Evolutionary conservation across 1,139 yeast species (phyloP).

Genomic region (Geotrichum cucujoidarum): DNA sequence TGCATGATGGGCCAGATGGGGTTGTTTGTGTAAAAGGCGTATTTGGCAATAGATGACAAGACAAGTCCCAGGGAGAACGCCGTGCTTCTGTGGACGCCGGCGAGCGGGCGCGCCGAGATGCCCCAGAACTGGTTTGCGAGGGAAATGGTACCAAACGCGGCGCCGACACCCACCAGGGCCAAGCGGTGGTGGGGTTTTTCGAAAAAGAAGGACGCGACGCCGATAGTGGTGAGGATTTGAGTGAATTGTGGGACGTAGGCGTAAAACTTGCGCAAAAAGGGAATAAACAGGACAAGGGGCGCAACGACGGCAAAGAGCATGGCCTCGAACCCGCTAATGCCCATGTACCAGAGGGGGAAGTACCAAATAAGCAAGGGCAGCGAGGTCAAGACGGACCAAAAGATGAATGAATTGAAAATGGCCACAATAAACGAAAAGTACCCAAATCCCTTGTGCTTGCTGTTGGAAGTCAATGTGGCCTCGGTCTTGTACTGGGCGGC

Average conservation of each 20-base stretch:
- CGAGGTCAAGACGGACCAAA: conserved; percentile 81
- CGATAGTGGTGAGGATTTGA: conserved; percentile 55
- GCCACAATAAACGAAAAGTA: conserved; percentile 30
- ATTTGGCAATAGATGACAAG: conserved; percentile 68
- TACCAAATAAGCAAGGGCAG: conserved; percentile 88
- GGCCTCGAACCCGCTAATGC: conserved; percentile 90
- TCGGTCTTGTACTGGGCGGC: conserved; percentile 22
- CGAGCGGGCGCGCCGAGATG: conserved; percentile 43
- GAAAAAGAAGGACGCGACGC: conserved; percentile 70
- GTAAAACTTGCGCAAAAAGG: conserved; percentile 47
- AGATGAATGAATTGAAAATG: conserved; percentile 46
- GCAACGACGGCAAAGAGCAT: conserved; percentile 54
- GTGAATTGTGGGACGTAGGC: conserved; percentile 51
- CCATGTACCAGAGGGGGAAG: conserved; percentile 98
- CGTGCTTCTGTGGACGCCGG: conserved; percentile 50
- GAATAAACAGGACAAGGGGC: conserved; percentile 53
- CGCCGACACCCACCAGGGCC: conserved; percentile 60
- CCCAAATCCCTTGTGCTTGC: conserved; percentile 30
- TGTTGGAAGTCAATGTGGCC: conserved; percentile 16
- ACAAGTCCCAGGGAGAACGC: conserved; percentile 71
- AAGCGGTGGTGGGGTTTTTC: conserved; percentile 66
- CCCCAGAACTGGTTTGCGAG: conserved; percentile 56
- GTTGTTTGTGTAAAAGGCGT: conserved; percentile 73
- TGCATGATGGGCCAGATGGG: conserved; percentile 97
- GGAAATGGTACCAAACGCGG: conserved; percentile 57